A percentile compares a stretch with the other conserved stretches of the same genome.
phyloP scores from a whole-genome alignment of 2,329 filamentous ascomycete genomes.

The Saccharata proteae region DNA sequence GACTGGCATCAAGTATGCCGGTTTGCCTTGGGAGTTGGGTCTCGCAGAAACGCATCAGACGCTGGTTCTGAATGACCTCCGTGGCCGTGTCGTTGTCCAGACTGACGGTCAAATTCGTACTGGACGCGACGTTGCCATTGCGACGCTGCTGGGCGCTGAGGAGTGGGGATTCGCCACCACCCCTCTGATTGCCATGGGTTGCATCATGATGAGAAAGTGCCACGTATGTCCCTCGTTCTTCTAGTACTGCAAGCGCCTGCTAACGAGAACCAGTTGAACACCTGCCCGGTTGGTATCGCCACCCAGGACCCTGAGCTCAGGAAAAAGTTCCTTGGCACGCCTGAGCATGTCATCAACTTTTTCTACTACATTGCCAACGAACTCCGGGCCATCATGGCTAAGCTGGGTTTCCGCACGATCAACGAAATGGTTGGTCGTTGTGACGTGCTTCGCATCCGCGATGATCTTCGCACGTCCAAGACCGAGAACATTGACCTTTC shows the following conservation, averaged over 20 bases:
- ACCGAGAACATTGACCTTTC: conserved; percentile 88
- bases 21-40: conserved; percentile 92
- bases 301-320: conserved; percentile 90
- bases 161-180: conserved; percentile 96
- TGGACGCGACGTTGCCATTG: conserved; percentile 85
- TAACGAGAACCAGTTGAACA: conserved; percentile 47
- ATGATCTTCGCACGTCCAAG: conserved; percentile 79
- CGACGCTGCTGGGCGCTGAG: conserved; percentile 90
- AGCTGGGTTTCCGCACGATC: conserved; percentile 84
- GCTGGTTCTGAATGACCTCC: conserved; percentile 85
- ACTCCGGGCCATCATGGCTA: conserved; percentile 91
- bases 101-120: conserved; percentile 91
- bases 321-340: conserved; percentile 85
- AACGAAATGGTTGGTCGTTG: conserved; percentile 97
- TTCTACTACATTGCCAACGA: conserved; percentile 98
- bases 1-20: conserved; percentile 98
- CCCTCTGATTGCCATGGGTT: conserved; percentile 91
- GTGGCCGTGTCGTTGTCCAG: conserved; percentile 90
- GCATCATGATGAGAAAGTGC: conserved; percentile 85
- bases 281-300: conserved; percentile 85
- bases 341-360: conserved; percentile 97
- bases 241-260: too few relatives aligned
- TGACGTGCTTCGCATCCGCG: conserved; percentile 73
- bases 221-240: conserved; percentile 17
- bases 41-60: conserved; percentile 96